Base-by-base conservation (phyloP, 2,329 filamentous ascomycete genomes). In the Fusarium agapanthi region DNA sequence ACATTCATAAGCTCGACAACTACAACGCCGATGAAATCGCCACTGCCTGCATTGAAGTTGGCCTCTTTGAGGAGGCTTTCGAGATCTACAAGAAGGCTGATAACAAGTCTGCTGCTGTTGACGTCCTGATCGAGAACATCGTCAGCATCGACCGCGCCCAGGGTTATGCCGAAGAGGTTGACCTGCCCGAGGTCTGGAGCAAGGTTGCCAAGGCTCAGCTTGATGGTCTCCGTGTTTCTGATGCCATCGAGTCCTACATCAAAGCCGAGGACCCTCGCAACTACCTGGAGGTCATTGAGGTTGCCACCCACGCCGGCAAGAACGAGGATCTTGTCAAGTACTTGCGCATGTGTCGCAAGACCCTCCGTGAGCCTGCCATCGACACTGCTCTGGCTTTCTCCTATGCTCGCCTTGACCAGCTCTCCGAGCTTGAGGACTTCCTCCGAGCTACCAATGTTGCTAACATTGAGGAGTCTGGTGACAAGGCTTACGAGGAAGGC, bases 51-150 rank as follows among this genome's bases (percentile, higher is more conserved):
- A 96, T 98, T 77, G 93, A 97, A 65, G 95, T 98, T 65, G 96
- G 96, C 69, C 89, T 99, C 75, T 94, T 93, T 79, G 97, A 99
- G 82, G 97, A 99, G 83, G 96, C 96, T 4, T 98, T 99, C 76
- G 94, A 98, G 84, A 96, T 99, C 76, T 97, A 95, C 88, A 98
- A 98, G 90, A 99, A 99, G 89, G 93, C 95, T 75, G 91, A 92
- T 80, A 95, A 97, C 83, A 95, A 97, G 82, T 87, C 89, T 61
- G 92, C 93, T 55, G 96, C 97, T 35, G 93, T 93, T 76, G 93
- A 95, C 73, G 96, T 99, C 35, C 90, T 99, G 10, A 93, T 99
- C 32, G 96, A 99, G 79, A 92, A 99, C 79, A 91, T 99, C 77
- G 95, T 99, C 79, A 98, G 95, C 87, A 98, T 99, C 77, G 97